Conservation (phyloP, 768 basidiomycete species). For the Leccinum olivaceopallidum region DNA sequence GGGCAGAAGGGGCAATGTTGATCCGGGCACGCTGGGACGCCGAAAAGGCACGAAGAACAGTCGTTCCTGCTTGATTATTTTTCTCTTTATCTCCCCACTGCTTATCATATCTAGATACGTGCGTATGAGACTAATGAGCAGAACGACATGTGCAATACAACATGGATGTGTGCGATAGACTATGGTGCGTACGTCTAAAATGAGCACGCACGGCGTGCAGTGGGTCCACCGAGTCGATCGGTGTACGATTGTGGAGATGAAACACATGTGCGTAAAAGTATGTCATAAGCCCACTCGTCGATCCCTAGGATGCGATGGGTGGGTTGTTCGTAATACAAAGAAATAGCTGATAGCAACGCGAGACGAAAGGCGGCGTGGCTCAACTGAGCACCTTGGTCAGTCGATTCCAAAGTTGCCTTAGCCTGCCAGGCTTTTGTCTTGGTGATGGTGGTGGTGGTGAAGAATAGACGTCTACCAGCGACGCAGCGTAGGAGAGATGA, state of each 20-base stretch:
- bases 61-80: constrained; percentile 11
- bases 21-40: constrained; percentile 78
- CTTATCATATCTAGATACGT: constrained; percentile 18
- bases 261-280: constrained; percentile 9
- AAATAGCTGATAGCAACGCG: background rate
- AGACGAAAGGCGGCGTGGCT: background rate
- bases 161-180: constrained; percentile 13
- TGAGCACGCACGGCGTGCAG: constrained; percentile 28
- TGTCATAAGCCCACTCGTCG: background rate
- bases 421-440: constrained; percentile 24
- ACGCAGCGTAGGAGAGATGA: constrained; percentile 30
- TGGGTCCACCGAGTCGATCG: constrained; percentile 22
- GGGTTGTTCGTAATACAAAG: background rate
- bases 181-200: constrained; percentile 13
- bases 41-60: constrained; percentile 43
- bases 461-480: constrained; percentile 31
- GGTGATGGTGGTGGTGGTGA: constrained; percentile 10
- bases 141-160: constrained; percentile 16
- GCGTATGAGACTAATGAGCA: constrained; percentile 13
- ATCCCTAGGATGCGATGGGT: background rate
- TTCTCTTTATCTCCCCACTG: constrained; percentile 6
- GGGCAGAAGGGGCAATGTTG: constrained; percentile 64
- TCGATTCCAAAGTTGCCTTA: constrained; percentile 31
- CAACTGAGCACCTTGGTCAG: constrained; percentile 24
- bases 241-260: constrained; percentile 17